These are phyloP conservation scores for Boletus huronensis DNA, from an alignment of 768 basidiomycete genomes.

Conservation along the genomic window DNA sequence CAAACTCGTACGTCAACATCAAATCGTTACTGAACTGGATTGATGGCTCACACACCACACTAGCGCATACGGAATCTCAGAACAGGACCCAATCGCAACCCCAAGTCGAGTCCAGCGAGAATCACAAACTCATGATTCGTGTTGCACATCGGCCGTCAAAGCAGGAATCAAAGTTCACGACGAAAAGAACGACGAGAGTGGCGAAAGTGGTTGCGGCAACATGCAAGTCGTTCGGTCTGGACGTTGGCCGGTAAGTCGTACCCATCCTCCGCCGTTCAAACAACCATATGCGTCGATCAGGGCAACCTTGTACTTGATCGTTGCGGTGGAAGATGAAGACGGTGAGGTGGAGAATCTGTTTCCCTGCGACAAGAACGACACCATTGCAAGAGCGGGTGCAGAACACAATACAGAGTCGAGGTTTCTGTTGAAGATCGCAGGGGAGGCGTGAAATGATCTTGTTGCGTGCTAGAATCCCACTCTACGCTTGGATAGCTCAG, in stretches of 20 bases:
- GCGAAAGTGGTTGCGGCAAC: slow-evolving; percentile 24
- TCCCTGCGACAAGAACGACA: slow-evolving; percentile 27
- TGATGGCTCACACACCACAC: not conserved
- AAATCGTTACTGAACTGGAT: not conserved
- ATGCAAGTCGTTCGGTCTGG: slow-evolving; percentile 31
- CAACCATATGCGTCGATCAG: slow-evolving; percentile 4
- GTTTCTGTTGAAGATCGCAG: slow-evolving; percentile 24
- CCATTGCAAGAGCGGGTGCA: slow-evolving; percentile 26
- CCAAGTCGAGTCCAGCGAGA: slow-evolving; percentile 5
- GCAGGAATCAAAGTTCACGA: slow-evolving; percentile 32
- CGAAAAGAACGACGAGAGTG: slow-evolving; percentile 32
- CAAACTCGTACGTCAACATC: slow-evolving; percentile 12
- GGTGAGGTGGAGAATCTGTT: slow-evolving; percentile 29
- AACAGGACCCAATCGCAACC: not conserved
- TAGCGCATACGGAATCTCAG: slow-evolving; percentile 7
- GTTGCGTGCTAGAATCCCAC: not conserved
- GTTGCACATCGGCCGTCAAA: slow-evolving; percentile 28
- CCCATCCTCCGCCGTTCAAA: not conserved
- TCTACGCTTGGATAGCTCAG: not conserved
- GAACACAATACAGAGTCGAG: slow-evolving; percentile 21
- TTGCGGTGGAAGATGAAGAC: slow-evolving; percentile 22
- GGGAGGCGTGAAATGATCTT: slow-evolving; percentile 16
- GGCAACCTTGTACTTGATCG: slow-evolving; percentile 25
- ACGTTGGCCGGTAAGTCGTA: slow-evolving; percentile 17
- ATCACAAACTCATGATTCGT: slow-evolving; percentile 26